Evolutionary conservation across 176 grass and related monocot genomes (phyloP).

Genomic region (Oryza meyeriana): DNA sequence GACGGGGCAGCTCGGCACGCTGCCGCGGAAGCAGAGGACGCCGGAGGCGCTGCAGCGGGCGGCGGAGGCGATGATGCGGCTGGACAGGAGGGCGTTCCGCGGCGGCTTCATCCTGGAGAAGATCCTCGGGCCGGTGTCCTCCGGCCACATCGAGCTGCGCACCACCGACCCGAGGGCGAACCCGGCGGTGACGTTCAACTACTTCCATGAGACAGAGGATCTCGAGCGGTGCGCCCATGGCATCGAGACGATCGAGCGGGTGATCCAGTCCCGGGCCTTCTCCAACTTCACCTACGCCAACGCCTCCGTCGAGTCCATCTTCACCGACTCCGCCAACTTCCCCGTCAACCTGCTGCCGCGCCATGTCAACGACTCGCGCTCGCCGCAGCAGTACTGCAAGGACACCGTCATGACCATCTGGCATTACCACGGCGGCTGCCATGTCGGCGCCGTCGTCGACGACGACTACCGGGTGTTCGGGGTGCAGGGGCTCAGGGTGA

Average conservation of each 20-base stretch:
- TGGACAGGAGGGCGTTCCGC: constrained; percentile 49
- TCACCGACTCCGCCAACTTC: constrained; percentile 53
- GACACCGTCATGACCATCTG: constrained; percentile 82
- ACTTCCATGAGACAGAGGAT: constrained; percentile 77
- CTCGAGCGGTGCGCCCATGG: constrained; percentile 55
- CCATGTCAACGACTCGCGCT: constrained; percentile 55
- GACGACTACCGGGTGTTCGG: constrained; percentile 71
- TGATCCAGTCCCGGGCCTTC: constrained; percentile 57
- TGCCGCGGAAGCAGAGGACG: constrained; percentile 67
- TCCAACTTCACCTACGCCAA: constrained; percentile 67
- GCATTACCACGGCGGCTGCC: constrained; percentile 91
- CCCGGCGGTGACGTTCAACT: constrained; percentile 89
- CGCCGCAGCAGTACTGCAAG: constrained; percentile 75
- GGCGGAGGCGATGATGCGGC: constrained; percentile 48
- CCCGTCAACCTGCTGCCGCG: constrained; percentile 69
- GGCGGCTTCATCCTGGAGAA: constrained; percentile 92
- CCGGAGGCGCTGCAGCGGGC: constrained; percentile 53
- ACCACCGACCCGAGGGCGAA: constrained; percentile 56
- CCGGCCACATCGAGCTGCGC: constrained; percentile 61
- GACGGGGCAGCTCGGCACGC: constrained; percentile 66
- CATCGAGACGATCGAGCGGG: constrained; percentile 56
- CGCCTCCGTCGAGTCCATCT: constrained; percentile 48
- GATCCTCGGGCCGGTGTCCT: constrained; percentile 66
- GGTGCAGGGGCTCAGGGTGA: constrained; percentile 50
- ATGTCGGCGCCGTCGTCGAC: constrained; percentile 69